These are phyloP conservation scores for Salix arbutifolia DNA, from an alignment of 345 rosid species.

Conservation along the genomic window DNA sequence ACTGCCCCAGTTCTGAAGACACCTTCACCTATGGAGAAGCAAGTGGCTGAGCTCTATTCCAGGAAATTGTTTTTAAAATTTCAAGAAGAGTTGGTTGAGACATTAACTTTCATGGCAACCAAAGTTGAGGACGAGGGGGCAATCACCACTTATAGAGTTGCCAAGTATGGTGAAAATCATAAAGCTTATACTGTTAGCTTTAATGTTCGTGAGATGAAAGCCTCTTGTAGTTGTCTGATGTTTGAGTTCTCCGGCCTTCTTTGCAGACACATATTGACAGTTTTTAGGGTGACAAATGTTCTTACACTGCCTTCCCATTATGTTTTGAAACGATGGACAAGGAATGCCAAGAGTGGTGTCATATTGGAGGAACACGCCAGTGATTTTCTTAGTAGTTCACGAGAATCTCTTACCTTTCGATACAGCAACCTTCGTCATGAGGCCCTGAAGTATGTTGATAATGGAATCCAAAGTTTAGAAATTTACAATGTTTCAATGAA, in stretches of 20 bases:
- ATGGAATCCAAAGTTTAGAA: conserved; percentile 35
- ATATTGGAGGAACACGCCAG: conserved; percentile 38
- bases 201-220: conserved; percentile 50
- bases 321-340: conserved; percentile 51
- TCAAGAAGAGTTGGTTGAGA: conserved; percentile 48
- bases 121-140: conserved; percentile 37
- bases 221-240: conserved; percentile 57
- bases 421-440: conserved; percentile 49
- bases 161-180: conserved; percentile 51
- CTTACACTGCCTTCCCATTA: conserved; percentile 55
- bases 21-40: conserved; percentile 55
- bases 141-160: conserved; percentile 35
- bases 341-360: conserved; percentile 54
- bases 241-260: conserved; percentile 59
- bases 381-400: conserved; percentile 32
- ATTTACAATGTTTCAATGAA: conserved; percentile 35
- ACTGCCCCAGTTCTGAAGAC: conserved; percentile 37
- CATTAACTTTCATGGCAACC: conserved; percentile 39
- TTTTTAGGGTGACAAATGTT: conserved; percentile 57
- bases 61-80: conserved; percentile 42
- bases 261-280: conserved; percentile 55
- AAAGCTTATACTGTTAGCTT: conserved; percentile 42
- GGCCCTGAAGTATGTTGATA: conserved; percentile 47
- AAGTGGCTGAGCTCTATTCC: conserved; percentile 43
- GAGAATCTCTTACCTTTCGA: conserved; percentile 48